phyloP scores from a whole-genome alignment of 768 basidiomycete species.

The Dioszegia crocea region DNA sequence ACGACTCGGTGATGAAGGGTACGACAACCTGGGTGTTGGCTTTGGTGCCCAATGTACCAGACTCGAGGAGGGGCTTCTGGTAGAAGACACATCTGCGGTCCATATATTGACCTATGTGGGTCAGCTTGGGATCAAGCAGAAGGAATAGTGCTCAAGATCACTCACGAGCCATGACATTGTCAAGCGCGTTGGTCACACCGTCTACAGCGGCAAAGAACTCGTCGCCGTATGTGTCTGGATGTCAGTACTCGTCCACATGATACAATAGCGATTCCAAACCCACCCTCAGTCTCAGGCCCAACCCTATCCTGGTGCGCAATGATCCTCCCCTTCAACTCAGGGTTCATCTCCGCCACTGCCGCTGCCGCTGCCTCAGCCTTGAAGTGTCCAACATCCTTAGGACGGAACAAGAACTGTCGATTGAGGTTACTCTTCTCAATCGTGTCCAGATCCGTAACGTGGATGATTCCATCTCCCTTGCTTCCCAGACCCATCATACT shows the following conservation, averaged over 20 bases:
- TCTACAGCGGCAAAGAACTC: constrained; percentile 82
- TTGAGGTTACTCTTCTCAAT: constrained; percentile 99
- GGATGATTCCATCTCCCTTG: constrained; percentile 68
- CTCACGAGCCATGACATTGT: constrained; percentile 93
- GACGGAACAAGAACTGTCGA: constrained; percentile 92
- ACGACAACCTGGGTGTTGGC: constrained; percentile 94
- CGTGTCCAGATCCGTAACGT: constrained; percentile 95
- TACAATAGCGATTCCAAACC: no score
- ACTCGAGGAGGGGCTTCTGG: constrained; percentile 90
- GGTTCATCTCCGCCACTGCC: constrained; percentile 94
- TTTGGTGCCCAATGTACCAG: constrained; percentile 96
- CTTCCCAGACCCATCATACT: constrained; percentile 93
- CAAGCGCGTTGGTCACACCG: constrained; percentile 93
- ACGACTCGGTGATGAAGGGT: constrained; percentile 91
- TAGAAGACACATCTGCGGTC: constrained; percentile 97
- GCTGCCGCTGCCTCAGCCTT: constrained; percentile 89
- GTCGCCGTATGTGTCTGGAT: constrained; percentile 76
- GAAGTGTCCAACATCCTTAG: constrained; percentile 94
- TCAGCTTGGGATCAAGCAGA: constrained; percentile 9
- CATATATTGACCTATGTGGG: constrained; percentile 79
- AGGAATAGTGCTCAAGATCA: constrained; percentile 52
- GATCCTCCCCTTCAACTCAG: constrained; percentile 79
- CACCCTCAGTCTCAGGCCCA: constrained; percentile 86
- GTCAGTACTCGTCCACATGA: no score
- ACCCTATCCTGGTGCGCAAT: constrained; percentile 86